A percentile compares a stretch with the other conserved stretches of the same genome.
Evolutionary conservation across 805 yeast species (phyloP).

Genomic region (Starmera pachycereana): DNA sequence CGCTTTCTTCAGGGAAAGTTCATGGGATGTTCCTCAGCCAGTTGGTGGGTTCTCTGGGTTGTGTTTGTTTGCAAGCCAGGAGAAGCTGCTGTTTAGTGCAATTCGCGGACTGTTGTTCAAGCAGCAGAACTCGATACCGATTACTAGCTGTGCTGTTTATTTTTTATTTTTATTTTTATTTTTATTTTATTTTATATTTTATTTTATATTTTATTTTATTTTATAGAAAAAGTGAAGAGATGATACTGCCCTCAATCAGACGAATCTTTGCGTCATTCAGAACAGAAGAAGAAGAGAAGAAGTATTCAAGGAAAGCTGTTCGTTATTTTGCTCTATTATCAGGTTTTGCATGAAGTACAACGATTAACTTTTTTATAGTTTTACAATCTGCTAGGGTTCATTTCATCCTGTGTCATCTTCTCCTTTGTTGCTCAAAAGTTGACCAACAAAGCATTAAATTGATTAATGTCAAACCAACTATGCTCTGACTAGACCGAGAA

Average conservation of each 20-base stretch:
- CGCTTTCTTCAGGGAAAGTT: conserved; percentile 1
- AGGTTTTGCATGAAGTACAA: too few species aligned
- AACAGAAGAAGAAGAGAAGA: conserved; percentile 77
- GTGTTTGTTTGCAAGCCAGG: too few species aligned
- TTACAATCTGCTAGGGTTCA: conserved; percentile 67
- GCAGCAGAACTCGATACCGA: conserved; percentile 48
- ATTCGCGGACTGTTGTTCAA: conserved; percentile 35
- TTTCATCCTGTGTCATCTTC: conserved; percentile 73
- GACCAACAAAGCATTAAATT: conserved; percentile 14
- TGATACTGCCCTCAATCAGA: conserved; percentile 66
- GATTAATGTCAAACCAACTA: too few species aligned
- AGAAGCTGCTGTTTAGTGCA: conserved; percentile 45
- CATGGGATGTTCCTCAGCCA: conserved; percentile 51
- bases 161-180: background rate
- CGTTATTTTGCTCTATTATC: too few species aligned
- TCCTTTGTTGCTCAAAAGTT: conserved; percentile 65
- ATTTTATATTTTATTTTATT: conserved; percentile 1
- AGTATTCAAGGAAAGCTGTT: conserved; percentile 63
- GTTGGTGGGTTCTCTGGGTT: conserved; percentile 32
- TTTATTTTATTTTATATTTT: background rate
- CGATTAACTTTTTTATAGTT: conserved; percentile 25
- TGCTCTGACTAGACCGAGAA: too few species aligned
- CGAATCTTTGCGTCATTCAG: conserved; percentile 74
- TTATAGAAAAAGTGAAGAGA: conserved; percentile 7
- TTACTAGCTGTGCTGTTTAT: conserved; percentile 30